Conservation (phyloP, 345 rosid genomes). For the Triadica sebifera region DNA sequence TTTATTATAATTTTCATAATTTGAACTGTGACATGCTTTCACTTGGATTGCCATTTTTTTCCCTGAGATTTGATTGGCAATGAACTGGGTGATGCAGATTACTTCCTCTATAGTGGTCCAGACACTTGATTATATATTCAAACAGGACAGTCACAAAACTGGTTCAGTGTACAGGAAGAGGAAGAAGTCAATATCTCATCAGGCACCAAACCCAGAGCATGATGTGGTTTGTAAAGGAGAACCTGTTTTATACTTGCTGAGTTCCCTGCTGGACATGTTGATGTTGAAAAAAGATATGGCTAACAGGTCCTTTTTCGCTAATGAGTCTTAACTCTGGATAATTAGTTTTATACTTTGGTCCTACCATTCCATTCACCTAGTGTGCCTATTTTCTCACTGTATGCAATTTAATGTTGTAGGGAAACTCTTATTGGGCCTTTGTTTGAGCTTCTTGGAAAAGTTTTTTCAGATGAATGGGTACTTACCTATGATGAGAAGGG, state of each 20-base stretch:
- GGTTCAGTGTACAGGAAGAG: constrained; percentile 47
- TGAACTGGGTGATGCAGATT: constrained; percentile 52
- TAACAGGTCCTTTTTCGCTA: constrained; percentile 54
- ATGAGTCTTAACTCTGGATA: constrained; percentile 9
- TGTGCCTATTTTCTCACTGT: background rate
- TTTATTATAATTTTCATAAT: background rate
- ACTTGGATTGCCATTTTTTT: background rate
- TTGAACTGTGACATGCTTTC: background rate
- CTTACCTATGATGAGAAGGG: constrained; percentile 32
- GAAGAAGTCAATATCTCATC: constrained; percentile 38
- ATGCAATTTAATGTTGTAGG: constrained; percentile 39
- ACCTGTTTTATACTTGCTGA: constrained; percentile 44
- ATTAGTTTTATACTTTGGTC: constrained; percentile 9
- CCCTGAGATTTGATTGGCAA: background rate
- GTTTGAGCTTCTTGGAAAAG: constrained; percentile 64
- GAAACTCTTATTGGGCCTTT: constrained; percentile 64
- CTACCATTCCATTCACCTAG: constrained; percentile 14
- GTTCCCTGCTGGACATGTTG: constrained; percentile 74
- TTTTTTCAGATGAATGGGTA: constrained; percentile 49
- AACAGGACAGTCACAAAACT: constrained; percentile 33
- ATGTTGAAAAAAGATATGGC: constrained; percentile 69
- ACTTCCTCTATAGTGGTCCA: constrained; percentile 51
- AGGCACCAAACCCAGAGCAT: constrained; percentile 27
- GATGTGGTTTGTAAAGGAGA: constrained; percentile 41
- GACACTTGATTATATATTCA: constrained; percentile 48